Conservation (phyloP, 2,329 filamentous ascomycete species). For the Exophiala sp. region DNA sequence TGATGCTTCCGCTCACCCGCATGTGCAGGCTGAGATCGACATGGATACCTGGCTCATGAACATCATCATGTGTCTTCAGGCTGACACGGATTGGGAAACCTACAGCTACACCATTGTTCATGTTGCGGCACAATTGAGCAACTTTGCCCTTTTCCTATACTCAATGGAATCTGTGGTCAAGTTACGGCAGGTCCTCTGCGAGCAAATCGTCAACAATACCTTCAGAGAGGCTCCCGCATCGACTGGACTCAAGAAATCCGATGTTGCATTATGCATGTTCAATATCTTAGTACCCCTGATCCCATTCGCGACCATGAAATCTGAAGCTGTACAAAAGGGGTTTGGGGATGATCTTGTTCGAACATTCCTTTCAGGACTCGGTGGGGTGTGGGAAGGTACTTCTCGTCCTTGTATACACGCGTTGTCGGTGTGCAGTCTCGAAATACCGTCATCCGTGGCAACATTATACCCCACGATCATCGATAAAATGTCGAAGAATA, state of each 20-base stretch:
- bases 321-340: slow-evolving; percentile 72
- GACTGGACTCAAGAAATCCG: slow-evolving; percentile 78
- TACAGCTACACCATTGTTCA: slow-evolving; percentile 89
- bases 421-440: slow-evolving; percentile 89
- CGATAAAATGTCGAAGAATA: slow-evolving; percentile 91
- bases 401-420: slow-evolving; percentile 94
- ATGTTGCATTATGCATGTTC: slow-evolving; percentile 85
- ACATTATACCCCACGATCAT: slow-evolving; percentile 82
- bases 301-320: slow-evolving; percentile 66
- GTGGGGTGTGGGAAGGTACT: slow-evolving; percentile 69
- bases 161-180: slow-evolving; percentile 72
- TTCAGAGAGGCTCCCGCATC: slow-evolving; percentile 77
- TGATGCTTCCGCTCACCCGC: slow-evolving; percentile 2
- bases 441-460: slow-evolving; percentile 81
- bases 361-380: slow-evolving; percentile 80
- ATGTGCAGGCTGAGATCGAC: slow-evolving; percentile 47
- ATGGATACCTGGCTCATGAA: slow-evolving; percentile 72
- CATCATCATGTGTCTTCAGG: slow-evolving; percentile 68
- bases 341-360: slow-evolving; percentile 72
- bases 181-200: slow-evolving; percentile 72
- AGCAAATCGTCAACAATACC: slow-evolving; percentile 71
- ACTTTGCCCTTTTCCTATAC: slow-evolving; percentile 77
- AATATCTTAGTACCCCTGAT: slow-evolving; percentile 82
- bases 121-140: slow-evolving; percentile 81
- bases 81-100: slow-evolving; percentile 80